phyloP scores from a whole-genome alignment of 2,329 filamentous ascomycete species.

The Coniochaeta prunicola region DNA sequence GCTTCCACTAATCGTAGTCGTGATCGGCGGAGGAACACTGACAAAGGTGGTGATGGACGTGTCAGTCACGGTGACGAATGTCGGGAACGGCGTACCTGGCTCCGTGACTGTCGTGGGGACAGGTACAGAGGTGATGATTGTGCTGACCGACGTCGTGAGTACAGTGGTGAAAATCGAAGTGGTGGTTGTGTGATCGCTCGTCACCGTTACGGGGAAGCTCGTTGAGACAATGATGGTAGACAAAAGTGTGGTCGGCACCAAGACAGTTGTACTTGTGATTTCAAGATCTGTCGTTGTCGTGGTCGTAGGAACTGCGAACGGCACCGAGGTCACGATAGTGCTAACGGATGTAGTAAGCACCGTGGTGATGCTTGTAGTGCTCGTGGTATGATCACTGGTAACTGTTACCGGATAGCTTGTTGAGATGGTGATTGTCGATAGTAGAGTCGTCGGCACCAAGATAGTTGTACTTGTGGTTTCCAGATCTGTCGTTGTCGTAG shows the following conservation, averaged over 20 bases:
- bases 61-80: background rate
- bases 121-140: background rate
- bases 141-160: background rate
- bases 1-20: slow-evolving; percentile 4
- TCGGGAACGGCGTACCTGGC: background rate
- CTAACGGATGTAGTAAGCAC: background rate
- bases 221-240: background rate
- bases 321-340: background rate
- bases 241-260: background rate
- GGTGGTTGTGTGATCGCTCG: background rate
- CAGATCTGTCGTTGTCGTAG: slow-evolving; percentile 4
- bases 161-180: background rate
- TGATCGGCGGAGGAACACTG: slow-evolving; percentile 4
- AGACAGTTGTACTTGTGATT: background rate
- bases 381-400: slow-evolving; percentile 1
- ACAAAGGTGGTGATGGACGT: background rate
- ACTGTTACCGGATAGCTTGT: slow-evolving; percentile 2
- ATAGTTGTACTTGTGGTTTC: slow-evolving; percentile 2
- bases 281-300: background rate
- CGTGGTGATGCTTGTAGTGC: background rate
- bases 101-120: background rate
- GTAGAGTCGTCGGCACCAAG: background rate
- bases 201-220: background rate
- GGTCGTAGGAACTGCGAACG: background rate
- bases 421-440: background rate